Percentiles rank a stretch among this genome's conserved stretches.
These are phyloP conservation scores for Ceratobasidium sp. DNA, from an alignment of 1,284 basidiomycete genomes.

Conservation along the genomic window DNA sequence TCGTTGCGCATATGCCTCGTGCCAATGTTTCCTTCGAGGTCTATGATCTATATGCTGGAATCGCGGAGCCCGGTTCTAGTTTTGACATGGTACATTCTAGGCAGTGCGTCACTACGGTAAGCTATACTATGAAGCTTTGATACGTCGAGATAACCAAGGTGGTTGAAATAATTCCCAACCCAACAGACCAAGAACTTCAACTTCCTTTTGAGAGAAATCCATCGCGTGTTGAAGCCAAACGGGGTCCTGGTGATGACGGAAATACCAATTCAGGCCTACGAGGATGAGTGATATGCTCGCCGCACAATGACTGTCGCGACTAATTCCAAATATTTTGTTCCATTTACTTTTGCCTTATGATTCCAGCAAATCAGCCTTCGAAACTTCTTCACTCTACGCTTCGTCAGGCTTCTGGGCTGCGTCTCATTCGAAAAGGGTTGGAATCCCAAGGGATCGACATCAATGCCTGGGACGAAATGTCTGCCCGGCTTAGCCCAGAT, in stretches of 20 bases:
- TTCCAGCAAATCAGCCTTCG: neutral
- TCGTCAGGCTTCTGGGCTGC: neutral
- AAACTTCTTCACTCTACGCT: slow-evolving; percentile 1
- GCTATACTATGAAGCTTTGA: neutral
- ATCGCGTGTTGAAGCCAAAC: slow-evolving; percentile 29
- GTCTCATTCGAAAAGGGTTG: neutral
- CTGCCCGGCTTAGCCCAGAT: slow-evolving; percentile 3
- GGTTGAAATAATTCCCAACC: neutral
- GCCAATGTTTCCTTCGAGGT: slow-evolving; percentile 1
- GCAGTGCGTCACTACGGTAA: neutral
- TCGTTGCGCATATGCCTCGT: slow-evolving; percentile 1
- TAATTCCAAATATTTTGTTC: neutral
- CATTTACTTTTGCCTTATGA: neutral
- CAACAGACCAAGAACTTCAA: slow-evolving; percentile 20
- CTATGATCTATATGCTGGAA: slow-evolving; percentile 14
- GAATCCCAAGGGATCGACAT: slow-evolving; percentile 14
- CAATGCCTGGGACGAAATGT: slow-evolving; percentile 20
- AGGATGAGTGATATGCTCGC: neutral
- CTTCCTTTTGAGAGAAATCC: slow-evolving; percentile 22
- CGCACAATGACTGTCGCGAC: neutral
- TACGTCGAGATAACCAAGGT: neutral
- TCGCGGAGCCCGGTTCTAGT: slow-evolving; percentile 9
- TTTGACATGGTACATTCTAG: slow-evolving; percentile 24
- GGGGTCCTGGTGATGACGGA: slow-evolving; percentile 23
- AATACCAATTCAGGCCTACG: slow-evolving; percentile 25